phyloP scores from a whole-genome alignment of 116 monocot species.

The Cymodocea nodosa region DNA sequence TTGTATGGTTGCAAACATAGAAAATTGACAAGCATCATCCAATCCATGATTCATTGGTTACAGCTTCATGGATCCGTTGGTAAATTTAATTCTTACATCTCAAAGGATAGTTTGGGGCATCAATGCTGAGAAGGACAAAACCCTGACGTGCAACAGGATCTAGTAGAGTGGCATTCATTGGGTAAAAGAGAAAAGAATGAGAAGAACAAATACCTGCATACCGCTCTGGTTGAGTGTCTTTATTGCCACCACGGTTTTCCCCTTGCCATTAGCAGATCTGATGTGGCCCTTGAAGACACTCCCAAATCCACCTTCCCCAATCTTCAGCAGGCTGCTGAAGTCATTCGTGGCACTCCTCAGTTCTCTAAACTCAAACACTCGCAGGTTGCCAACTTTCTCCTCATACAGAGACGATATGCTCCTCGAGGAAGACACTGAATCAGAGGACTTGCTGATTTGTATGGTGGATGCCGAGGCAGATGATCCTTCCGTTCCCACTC shows the following conservation, averaged over 20 bases:
- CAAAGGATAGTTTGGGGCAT: too few species aligned
- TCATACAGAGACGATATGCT: conserved; percentile 56
- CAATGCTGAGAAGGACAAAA: too few species aligned
- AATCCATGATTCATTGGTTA: too few species aligned
- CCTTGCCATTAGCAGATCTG: conserved; percentile 23
- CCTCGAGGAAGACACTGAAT: conserved; percentile 28
- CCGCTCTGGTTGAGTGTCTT: conserved; percentile 57
- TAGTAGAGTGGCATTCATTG: too few species aligned
- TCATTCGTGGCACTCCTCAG: conserved; percentile 48
- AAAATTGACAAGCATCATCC: too few species aligned
- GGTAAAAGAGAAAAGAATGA: neutral
- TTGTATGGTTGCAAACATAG: too few species aligned
- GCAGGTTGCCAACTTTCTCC: conserved; percentile 38
- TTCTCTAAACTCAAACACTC: conserved; percentile 46
- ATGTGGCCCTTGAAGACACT: conserved; percentile 66
- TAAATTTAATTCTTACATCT: too few species aligned
- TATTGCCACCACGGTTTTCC: conserved; percentile 38
- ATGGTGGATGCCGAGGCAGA: conserved; percentile 14
- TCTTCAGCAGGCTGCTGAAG: conserved; percentile 51
- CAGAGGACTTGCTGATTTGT: conserved; percentile 32
- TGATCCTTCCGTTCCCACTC: conserved; percentile 10
- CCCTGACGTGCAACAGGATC: too few species aligned
- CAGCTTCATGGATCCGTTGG: too few species aligned
- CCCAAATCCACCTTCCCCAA: conserved; percentile 90
- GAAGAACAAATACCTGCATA: conserved; percentile 33